Conservation (phyloP, 2,329 filamentous ascomycete genomes). For the Apiospora kogelbergensis region DNA sequence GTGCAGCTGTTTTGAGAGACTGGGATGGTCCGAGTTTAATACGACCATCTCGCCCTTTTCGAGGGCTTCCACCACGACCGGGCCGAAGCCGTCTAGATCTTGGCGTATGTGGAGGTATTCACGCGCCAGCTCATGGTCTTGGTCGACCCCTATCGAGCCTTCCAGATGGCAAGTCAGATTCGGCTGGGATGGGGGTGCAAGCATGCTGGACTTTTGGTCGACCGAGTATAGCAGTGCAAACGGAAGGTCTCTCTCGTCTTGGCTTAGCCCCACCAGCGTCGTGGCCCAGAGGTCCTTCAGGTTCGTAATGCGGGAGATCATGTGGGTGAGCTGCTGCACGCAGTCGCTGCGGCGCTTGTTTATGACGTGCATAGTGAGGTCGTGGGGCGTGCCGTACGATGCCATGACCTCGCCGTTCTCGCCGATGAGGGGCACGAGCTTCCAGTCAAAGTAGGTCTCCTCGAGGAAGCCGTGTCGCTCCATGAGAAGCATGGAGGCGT, state of each 20-base stretch:
- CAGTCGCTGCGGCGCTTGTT: slow-evolving; percentile 36
- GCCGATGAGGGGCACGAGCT: slow-evolving; percentile 39
- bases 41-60: slow-evolving; percentile 17
- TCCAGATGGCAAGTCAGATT: slow-evolving; percentile 22
- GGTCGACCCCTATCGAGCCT: slow-evolving; percentile 20
- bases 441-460: slow-evolving; percentile 44
- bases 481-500: slow-evolving; percentile 31
- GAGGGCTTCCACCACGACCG: slow-evolving; percentile 22
- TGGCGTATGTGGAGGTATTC: slow-evolving; percentile 20
- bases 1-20: slow-evolving; percentile 16
- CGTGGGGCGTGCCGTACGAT: slow-evolving; percentile 21
- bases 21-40: slow-evolving; percentile 18
- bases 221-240: slow-evolving; percentile 34
- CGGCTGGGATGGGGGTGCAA: slow-evolving; percentile 13
- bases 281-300: slow-evolving; percentile 35
- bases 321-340: slow-evolving; percentile 37
- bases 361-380: slow-evolving; percentile 36
- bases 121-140: slow-evolving; percentile 16
- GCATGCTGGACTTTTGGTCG: slow-evolving; percentile 22
- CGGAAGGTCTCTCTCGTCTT: slow-evolving; percentile 29
- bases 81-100: slow-evolving; percentile 23
- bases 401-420: slow-evolving; percentile 35
- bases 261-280: slow-evolving; percentile 23
- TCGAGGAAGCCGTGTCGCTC: slow-evolving; percentile 34
- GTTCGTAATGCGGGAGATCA: slow-evolving; percentile 24